Percentiles rank a stretch among this genome's conserved stretches.
These are phyloP conservation scores for Albizia julibrissin DNA, from an alignment of 306 rosid species.

Conservation along the genomic window DNA sequence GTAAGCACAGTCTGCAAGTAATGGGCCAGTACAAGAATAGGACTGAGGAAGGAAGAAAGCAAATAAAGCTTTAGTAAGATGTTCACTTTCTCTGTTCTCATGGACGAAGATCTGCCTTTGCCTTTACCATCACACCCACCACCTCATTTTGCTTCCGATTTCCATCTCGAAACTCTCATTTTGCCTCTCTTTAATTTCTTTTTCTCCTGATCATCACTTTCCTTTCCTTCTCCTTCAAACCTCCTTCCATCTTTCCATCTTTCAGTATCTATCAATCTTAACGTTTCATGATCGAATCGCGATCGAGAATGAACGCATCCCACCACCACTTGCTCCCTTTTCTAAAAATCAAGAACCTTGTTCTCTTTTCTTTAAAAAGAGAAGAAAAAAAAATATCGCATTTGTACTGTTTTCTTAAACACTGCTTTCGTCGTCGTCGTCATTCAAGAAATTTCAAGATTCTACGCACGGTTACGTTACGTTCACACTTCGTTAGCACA, in stretches of 20 bases:
- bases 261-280: constrained; percentile 51
- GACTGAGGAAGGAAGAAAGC: constrained; percentile 36
- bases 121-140: constrained; percentile 61
- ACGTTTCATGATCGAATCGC: constrained; percentile 50
- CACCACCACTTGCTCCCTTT: constrained; percentile 44
- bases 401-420: background rate
- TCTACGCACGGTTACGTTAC: background rate
- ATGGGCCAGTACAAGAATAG: constrained; percentile 2
- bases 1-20: constrained; percentile 42
- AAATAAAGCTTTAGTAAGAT: constrained; percentile 51
- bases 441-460: background rate
- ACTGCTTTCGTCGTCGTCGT: no score
- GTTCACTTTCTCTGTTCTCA: constrained; percentile 92
- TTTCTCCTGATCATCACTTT: background rate
- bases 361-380: background rate
- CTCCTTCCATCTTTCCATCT: constrained; percentile 32
- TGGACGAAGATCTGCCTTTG: constrained; percentile 90
- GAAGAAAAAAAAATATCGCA: background rate
- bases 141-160: constrained; percentile 65
- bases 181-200: constrained; percentile 27
- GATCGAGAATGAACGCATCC: constrained; percentile 61
- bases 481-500: background rate
- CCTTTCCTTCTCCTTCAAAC: constrained; percentile 45
- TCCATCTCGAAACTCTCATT: constrained; percentile 76
- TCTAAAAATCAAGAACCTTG: constrained; percentile 30